Percentiles rank a stretch among this genome's conserved stretches.
These are phyloP conservation scores for Cutaneotrichosporon cyanovorans DNA, from an alignment of 1,284 basidiomycete genomes.

Conservation along the genomic window DNA sequence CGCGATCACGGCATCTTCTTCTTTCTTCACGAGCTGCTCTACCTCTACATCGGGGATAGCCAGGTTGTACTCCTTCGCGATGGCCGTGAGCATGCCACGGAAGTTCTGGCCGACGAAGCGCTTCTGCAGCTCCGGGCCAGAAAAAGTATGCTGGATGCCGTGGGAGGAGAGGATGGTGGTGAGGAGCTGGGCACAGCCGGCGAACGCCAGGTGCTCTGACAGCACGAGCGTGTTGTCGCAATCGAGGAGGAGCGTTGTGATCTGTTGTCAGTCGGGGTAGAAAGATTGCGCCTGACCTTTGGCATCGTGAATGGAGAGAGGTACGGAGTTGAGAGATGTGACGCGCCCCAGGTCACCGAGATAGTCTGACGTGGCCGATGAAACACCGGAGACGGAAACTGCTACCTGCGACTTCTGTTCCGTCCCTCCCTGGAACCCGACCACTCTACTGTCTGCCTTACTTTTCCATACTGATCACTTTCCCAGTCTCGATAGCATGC, in stretches of 20 bases:
- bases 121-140: slow-evolving; percentile 15
- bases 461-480: too few relatives aligned
- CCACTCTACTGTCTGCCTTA: too few relatives aligned
- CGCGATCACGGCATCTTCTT: slow-evolving; percentile 17
- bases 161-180: slow-evolving; percentile 13
- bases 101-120: slow-evolving; percentile 27
- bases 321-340: too few relatives aligned
- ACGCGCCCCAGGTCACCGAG: too few relatives aligned
- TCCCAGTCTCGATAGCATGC: too few relatives aligned
- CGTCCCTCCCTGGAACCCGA: too few relatives aligned
- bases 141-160: slow-evolving; percentile 9
- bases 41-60: slow-evolving; percentile 13
- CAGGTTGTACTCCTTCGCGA: slow-evolving; percentile 15
- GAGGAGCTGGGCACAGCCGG: slow-evolving; percentile 21
- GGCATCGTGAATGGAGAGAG: neutral
- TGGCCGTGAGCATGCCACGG: slow-evolving; percentile 19
- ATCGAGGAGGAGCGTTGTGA: slow-evolving; percentile 24
- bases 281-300: neutral
- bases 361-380: too few relatives aligned
- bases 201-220: slow-evolving; percentile 25
- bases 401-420: too few relatives aligned
- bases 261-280: neutral
- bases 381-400: too few relatives aligned
- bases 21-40: slow-evolving; percentile 15
- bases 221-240: slow-evolving; percentile 32